Conservation (phyloP, 352 stramenopile genomes). For the Blastocystis sp. region DNA sequence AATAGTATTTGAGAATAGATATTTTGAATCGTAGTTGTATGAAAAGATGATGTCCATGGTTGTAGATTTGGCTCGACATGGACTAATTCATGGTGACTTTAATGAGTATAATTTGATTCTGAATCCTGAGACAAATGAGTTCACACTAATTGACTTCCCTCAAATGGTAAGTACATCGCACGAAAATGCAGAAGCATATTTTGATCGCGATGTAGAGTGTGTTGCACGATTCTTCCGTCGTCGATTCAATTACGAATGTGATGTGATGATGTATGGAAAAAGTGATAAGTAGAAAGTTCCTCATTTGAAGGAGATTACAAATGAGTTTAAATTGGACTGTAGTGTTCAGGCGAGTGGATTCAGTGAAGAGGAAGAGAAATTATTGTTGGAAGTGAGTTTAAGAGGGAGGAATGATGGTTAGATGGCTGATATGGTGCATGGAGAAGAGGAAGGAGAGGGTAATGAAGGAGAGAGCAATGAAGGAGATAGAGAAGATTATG, state of each 20-base stretch:
- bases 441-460: constrained; percentile 69
- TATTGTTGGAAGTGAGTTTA: constrained; percentile 74
- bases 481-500: constrained; percentile 57
- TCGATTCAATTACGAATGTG: constrained; percentile 74
- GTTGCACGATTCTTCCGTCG: constrained; percentile 90
- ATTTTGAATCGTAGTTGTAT: constrained; percentile 74
- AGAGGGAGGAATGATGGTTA: constrained; percentile 54
- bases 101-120: constrained; percentile 99
- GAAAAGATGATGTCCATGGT: constrained; percentile 89
- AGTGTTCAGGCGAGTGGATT: constrained; percentile 79
- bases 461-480: constrained; percentile 73
- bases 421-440: constrained; percentile 68
- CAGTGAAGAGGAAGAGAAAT: constrained; percentile 77
- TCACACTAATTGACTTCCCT: constrained; percentile 99
- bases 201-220: constrained; percentile 90
- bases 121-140: constrained; percentile 75
- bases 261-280: neutral
- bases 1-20: constrained; percentile 73
- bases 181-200: constrained; percentile 91
- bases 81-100: constrained; percentile 98
- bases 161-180: constrained; percentile 99
- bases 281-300: constrained; percentile 63
- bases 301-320: constrained; percentile 67
- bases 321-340: constrained; percentile 66
- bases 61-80: constrained; percentile 89